Evolutionary conservation across 352 stramenopile species (phyloP).

Genomic region (Phytophthora pinifolia): DNA sequence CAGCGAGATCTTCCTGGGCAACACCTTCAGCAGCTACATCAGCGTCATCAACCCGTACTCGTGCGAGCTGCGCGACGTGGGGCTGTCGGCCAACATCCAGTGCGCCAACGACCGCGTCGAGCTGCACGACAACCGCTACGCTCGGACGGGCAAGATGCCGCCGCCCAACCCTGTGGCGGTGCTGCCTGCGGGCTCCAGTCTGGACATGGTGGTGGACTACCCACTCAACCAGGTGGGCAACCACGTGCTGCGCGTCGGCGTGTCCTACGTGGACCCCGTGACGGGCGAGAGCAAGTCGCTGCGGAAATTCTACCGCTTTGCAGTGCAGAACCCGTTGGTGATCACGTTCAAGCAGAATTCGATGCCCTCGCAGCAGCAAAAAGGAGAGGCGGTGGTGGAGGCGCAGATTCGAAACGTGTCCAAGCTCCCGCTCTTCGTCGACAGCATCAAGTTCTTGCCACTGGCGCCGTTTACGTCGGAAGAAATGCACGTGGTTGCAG

Average conservation of each 20-base stretch:
- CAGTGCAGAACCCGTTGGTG: constrained; percentile 87
- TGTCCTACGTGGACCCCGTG: constrained; percentile 72
- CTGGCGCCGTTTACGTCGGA: constrained; percentile 59
- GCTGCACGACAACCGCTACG: constrained; percentile 76
- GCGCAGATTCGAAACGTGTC: constrained; percentile 84
- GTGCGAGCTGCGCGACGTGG: constrained; percentile 75
- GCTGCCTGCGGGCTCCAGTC: constrained; percentile 64
- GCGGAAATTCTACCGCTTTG: constrained; percentile 92
- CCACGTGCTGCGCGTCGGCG: constrained; percentile 80
- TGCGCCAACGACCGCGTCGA: constrained; percentile 80
- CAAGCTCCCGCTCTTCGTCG: constrained; percentile 77
- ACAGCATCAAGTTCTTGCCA: constrained; percentile 79
- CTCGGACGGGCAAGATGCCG: constrained; percentile 61
- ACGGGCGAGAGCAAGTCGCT: constrained; percentile 84
- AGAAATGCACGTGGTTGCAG: constrained; percentile 24
- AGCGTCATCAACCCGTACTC: constrained; percentile 90
- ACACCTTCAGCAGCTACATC: constrained; percentile 94
- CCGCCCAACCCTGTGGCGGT: constrained; percentile 77
- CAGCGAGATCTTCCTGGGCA: constrained; percentile 91
- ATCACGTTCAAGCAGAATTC: constrained; percentile 82
- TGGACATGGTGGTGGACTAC: constrained; percentile 93
- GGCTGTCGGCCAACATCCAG: constrained; percentile 85
- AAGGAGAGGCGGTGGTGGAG: constrained; percentile 65
- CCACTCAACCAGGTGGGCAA: constrained; percentile 88
- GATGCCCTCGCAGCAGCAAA: constrained; percentile 20